These are phyloP conservation scores for Neofusicoccum sp. DNA, from an alignment of 2,329 filamentous ascomycete genomes.

Conservation along the genomic window DNA sequence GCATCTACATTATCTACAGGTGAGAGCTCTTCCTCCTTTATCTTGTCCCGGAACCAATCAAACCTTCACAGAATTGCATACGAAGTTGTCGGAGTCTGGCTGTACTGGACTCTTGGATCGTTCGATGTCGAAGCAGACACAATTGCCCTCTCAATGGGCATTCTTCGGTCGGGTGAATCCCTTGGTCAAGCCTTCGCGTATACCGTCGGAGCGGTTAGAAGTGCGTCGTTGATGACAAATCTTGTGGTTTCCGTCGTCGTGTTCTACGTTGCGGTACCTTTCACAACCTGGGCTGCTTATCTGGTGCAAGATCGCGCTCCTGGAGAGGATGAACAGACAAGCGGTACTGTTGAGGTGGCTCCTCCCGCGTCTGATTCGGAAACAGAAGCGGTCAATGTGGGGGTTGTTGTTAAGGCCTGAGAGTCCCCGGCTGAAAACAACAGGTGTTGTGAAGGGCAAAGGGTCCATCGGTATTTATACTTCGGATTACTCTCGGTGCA, in stretches of 20 bases:
- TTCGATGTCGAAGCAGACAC: conserved; percentile 57
- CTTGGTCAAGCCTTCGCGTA: conserved; percentile 52
- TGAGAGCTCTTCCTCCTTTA: conserved; percentile 26
- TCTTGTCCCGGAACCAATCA: background rate
- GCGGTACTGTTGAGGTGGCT: background rate
- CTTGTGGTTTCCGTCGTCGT: conserved; percentile 53
- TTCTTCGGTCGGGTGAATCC: conserved; percentile 54
- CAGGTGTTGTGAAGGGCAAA: too few species aligned
- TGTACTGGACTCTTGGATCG: conserved; percentile 55
- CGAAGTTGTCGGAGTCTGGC: conserved; percentile 42
- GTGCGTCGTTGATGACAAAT: conserved; percentile 50
- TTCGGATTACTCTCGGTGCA: too few species aligned
- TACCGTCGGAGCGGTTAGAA: conserved; percentile 51
- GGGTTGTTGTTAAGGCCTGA: background rate
- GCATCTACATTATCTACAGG: conserved; percentile 52
- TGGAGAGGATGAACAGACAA: background rate
- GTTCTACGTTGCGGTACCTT: conserved; percentile 45
- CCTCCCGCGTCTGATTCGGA: background rate
- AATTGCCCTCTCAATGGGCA: conserved; percentile 52
- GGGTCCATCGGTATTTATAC: too few species aligned
- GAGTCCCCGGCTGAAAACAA: too few species aligned
- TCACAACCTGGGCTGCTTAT: conserved; percentile 30
- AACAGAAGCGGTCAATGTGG: background rate
- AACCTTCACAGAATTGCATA: background rate
- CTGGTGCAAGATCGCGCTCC: background rate